Evolutionary conservation across 129 eudicot genomes (phyloP), one percentile per base, ranked within the genome.

Genomic region (Dittrichia graveolens): DNA sequence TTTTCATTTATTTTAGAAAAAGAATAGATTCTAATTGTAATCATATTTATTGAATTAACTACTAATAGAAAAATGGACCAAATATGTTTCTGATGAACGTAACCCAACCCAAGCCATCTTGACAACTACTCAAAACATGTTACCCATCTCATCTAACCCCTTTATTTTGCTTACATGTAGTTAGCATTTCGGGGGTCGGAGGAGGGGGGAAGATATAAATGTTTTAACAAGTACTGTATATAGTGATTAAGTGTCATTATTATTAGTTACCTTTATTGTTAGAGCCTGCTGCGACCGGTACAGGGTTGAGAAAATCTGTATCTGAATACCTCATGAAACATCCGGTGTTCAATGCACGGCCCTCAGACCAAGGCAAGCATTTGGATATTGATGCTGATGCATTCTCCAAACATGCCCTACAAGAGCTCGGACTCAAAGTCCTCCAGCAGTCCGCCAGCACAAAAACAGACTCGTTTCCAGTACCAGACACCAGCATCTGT

Each of bases 271-370:
- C 94, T 80, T 84, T 77, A 38, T 87, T 79, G 63, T 50, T 74
- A 16, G 89, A 77, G 44, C 71, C 57, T 43, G 67, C 31, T 66
- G 44, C 37, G 24, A 19, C 31, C 0, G 79, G 75, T 19, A 69
- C 53, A 8, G 87, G 80, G 82, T 89, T 89, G 47, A 89, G 87
- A 70, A 89, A 89, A 65, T 86, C 60, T 16, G 62, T 77, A 59
- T 89, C 87, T 1, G 96, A 89, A 63, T 86, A 89, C 82, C 91
- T 86, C 87, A 88, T 59, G 73, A 83, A 88, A 76, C 95, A 88
- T 8, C 95, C 91, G 0, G 91, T 79, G 65, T 85, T 71, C 80
- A 88, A 18, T 0, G 85, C 91, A 63, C 88, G 72, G 0, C 91
- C 95, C 75, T 85, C 88, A 1, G 88, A 71, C 87, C 76, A 79